These are phyloP conservation scores for Pythium dissimile DNA, from an alignment of 352 stramenopile genomes.

Conservation along the genomic window DNA sequence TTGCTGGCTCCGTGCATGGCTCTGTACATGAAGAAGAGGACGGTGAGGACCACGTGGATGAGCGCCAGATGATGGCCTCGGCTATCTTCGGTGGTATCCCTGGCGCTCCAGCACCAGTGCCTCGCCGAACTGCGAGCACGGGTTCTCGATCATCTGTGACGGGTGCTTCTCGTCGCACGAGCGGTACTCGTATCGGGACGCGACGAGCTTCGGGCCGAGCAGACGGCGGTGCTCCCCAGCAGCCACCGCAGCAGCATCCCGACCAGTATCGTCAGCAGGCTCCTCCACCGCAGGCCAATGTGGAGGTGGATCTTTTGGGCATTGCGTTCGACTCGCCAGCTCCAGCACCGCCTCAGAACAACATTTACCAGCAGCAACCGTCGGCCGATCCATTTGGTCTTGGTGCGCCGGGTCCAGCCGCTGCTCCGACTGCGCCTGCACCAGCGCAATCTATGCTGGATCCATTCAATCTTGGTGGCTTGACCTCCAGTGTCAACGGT, in stretches of 20 bases:
- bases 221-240: slow-evolving; percentile 25
- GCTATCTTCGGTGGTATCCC: slow-evolving; percentile 96
- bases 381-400: slow-evolving; percentile 64
- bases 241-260: slow-evolving; percentile 29
- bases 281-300: slow-evolving; percentile 34
- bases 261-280: slow-evolving; percentile 28
- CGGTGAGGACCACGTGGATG: slow-evolving; percentile 54
- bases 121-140: slow-evolving; percentile 25
- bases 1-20: slow-evolving; percentile 21
- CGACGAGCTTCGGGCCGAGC: slow-evolving; percentile 33
- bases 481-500: slow-evolving; percentile 66
- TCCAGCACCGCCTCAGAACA: slow-evolving; percentile 23
- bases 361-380: slow-evolving; percentile 26
- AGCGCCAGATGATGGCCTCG: slow-evolving; percentile 89
- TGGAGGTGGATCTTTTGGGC: slow-evolving; percentile 80
- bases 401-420: slow-evolving; percentile 28
- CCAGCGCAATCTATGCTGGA: slow-evolving; percentile 32
- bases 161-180: slow-evolving; percentile 35
- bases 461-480: slow-evolving; percentile 71
- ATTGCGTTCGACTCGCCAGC: slow-evolving; percentile 73
- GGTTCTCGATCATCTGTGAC: slow-evolving; percentile 27
- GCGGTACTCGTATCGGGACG: slow-evolving; percentile 23
- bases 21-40: slow-evolving; percentile 40
- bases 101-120: slow-evolving; percentile 54
- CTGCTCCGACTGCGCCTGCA: slow-evolving; percentile 23